Evolutionary conservation across 1,284 basidiomycete genomes (phyloP), one percentile per base, ranked within the genome.

Genomic region (Ganoderma sp.): DNA sequence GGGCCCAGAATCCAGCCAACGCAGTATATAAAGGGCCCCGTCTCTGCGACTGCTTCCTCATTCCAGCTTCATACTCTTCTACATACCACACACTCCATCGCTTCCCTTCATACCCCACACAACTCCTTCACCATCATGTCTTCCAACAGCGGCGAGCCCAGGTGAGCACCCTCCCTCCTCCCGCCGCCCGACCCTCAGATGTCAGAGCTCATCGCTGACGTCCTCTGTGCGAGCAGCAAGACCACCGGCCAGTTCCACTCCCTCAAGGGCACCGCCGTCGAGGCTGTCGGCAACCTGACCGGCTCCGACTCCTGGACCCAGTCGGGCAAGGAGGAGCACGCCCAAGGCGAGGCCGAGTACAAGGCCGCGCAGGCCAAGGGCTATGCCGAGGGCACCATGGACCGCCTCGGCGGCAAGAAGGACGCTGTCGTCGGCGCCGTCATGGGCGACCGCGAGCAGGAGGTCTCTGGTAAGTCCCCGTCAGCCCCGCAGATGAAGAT

Each of bases 281-380:
- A 92, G 81, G 77, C 82, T 78, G 76, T 86, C 65, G 87, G 88
- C 64, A 82, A 88, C 70, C 22, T 84, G 59, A 83, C 82, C 56
- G 87, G 87, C 32, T 75, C 81, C 10, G 72, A 79, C 60, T 76
- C 81, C 7, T 88, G 85, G 88, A 72, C 81, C 73, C 77, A 84
- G 69, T 80, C 87, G 43, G 90, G 91, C 22, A 87, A 87, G 70
- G 82, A 92, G 69, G 89, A 91, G 75, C 91, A 92, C 75, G 82
- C 83, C 57, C 76, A 82, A 66, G 91, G 91, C 63, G 91, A 93
- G 78, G 82, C 82, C 12, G 88, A 90, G 74, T 82, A 84, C 76
- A 84, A 85, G 17, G 84, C 84, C 45, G 86, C 87, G 0, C 84
- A 88, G 72, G 83, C 83, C 28, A 80, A 88, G 74, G 84, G 83